Evolutionary conservation across 768 basidiomycete species (phyloP), one percentile per base, ranked within the genome.

Genomic region (Calocera cornea): DNA sequence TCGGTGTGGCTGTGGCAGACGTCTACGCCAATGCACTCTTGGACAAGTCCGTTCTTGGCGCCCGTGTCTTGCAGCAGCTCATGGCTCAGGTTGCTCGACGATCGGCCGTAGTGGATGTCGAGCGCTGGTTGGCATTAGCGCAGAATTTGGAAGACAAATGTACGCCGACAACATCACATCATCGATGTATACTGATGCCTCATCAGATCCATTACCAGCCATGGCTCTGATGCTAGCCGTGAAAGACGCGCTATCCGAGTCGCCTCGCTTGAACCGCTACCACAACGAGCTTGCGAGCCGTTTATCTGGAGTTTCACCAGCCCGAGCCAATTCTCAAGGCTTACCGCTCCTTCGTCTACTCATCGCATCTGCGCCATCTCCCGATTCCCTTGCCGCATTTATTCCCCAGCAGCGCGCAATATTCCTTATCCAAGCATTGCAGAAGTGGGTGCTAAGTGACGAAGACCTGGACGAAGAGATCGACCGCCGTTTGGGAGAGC

Each of bases 201-300:
- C 16, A 17, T 1, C 69, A 95, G 94, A 87, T 1, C 87, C 89
- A 0, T 81, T 86, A 72, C 83, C 87, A 0, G 81, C 87, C 0
- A 80, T 91, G 71, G 83, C 86, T 1, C 83, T 97, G 66, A 75
- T 88, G 7, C 77, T 81, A 10, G 83, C 86, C 1, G 77, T 93
- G 44, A 81, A 86, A 11, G 77, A 79, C 24, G 81, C 82, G 27
- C 85, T 86, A 0, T 80, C 85, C 1, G 92, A 94, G 70, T 85
- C 86, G 8, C 83, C 82, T 0, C 83, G 84, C 22, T 80, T 95
- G 27, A 87, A 90, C 71, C 82, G 91, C 22, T 89, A 88, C 73
- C 84, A 94, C 22, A 97, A 95, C 74, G 93, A 97, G 76, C 81
- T 95, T 11, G 95, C 95, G 0, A 88, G 91, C n/a, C 81, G 81